phyloP scores from a whole-genome alignment of 2,329 filamentous ascomycete genomes.

The Emmonsiellopsis sp. region DNA sequence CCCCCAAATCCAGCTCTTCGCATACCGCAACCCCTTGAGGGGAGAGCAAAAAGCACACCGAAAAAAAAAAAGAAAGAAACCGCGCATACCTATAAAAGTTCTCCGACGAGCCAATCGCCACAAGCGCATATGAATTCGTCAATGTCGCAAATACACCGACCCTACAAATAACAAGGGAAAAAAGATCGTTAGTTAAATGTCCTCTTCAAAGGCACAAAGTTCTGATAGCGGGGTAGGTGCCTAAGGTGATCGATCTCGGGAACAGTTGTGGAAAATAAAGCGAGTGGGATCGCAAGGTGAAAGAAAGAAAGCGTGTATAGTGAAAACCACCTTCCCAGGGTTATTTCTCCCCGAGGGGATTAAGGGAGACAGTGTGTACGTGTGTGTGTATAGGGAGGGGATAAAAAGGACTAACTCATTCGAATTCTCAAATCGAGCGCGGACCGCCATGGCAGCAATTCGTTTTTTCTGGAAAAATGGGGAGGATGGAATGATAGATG shows the following conservation, averaged over 20 bases:
- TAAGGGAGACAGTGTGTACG: too few relatives aligned
- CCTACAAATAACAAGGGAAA: constrained; percentile 42
- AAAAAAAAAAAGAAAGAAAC: background rate
- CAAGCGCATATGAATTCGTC: constrained; percentile 93
- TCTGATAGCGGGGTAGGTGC: background rate
- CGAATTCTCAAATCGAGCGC: constrained; percentile 43
- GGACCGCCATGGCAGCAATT: constrained; percentile 34
- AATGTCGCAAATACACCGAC: constrained; percentile 95
- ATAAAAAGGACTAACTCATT: constrained; percentile 33
- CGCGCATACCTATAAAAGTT: constrained; percentile 81
- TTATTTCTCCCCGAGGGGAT: background rate
- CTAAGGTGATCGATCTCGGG: background rate
- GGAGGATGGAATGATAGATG: background rate
- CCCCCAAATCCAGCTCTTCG: background rate
- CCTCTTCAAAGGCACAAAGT: background rate
- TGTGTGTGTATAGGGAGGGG: background rate
- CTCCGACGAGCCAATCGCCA: constrained; percentile 89
- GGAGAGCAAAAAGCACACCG: background rate
- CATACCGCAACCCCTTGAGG: too few relatives aligned
- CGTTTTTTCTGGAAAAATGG: background rate
- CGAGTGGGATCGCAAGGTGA: background rate
- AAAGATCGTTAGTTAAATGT: background rate
- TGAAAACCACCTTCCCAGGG: background rate
- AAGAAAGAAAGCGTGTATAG: too few relatives aligned
- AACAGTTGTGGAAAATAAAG: background rate